These are phyloP conservation scores for Boletus mariae DNA, from an alignment of 1,284 basidiomycete genomes.

Conservation along the genomic window DNA sequence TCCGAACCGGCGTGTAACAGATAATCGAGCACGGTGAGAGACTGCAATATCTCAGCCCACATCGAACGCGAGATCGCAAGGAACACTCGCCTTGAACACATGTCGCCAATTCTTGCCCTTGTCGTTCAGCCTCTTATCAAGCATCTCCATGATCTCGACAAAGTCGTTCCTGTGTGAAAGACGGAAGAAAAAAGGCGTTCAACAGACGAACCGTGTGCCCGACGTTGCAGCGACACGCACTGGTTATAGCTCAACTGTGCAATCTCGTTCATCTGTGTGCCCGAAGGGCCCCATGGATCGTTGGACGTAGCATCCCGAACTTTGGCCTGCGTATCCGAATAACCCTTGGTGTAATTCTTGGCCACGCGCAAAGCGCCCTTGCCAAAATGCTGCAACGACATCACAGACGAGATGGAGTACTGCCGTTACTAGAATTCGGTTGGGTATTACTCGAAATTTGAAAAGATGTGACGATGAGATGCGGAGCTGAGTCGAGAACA, in stretches of 20 bases:
- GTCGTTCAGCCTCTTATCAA: conserved; percentile 98
- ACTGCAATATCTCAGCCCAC: conserved; percentile 44
- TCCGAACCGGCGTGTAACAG: conserved; percentile 95
- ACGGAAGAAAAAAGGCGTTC: background rate
- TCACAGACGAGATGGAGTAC: conserved; percentile 4
- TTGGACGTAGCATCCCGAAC: conserved; percentile 99
- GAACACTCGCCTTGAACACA: conserved; percentile 84
- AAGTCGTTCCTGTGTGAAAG: conserved; percentile 77
- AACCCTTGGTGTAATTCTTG: conserved; percentile 95
- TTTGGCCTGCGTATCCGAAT: conserved; percentile 92
- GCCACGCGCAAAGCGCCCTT: conserved; percentile 82
- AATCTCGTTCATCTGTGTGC: conserved; percentile 99
- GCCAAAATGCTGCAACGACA: conserved; percentile 64
- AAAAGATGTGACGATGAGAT: background rate
- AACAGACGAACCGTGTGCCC: background rate
- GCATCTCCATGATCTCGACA: conserved; percentile 99
- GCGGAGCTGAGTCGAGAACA: conserved; percentile 9
- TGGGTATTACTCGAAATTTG: background rate
- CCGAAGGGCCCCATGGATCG: conserved; percentile 98
- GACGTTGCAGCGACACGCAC: conserved; percentile 48
- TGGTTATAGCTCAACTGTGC: conserved; percentile 98
- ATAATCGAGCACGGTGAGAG: conserved; percentile 95
- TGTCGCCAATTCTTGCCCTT: conserved; percentile 99
- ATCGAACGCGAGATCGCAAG: background rate
- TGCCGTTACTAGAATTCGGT: background rate